phyloP scores from a whole-genome alignment of 345 rosid species.

The Citrus sp. region DNA sequence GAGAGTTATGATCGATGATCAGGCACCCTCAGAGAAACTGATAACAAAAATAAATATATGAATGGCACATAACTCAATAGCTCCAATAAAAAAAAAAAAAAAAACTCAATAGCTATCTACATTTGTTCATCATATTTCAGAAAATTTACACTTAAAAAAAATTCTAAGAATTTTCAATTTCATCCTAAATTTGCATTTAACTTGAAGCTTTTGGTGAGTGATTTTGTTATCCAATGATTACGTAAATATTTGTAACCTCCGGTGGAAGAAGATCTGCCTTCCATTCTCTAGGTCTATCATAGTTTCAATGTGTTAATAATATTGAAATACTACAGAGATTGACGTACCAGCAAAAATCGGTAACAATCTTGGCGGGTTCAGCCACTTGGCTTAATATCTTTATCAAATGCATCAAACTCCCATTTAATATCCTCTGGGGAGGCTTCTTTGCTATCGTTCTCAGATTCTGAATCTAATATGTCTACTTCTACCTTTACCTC shows the following conservation, averaged over 20 bases:
- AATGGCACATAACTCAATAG: not conserved
- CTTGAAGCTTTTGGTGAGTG: not conserved
- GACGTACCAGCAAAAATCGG: not conserved
- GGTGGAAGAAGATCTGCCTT: not conserved
- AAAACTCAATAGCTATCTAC: not conserved
- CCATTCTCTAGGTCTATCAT: not conserved
- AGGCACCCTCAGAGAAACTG: not conserved
- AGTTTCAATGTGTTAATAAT: not conserved
- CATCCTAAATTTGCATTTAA: not conserved
- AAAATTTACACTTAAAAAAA: constrained; percentile 3
- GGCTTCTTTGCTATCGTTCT: constrained; percentile 32
- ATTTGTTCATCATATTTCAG: not conserved
- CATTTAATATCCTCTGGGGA: constrained; percentile 66
- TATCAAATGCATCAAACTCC: constrained; percentile 70
- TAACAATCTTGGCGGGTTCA: constrained; percentile 19
- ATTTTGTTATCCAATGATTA: not conserved
- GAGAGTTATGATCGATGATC: not conserved
- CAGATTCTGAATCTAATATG: constrained; percentile 44
- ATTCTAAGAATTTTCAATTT: not conserved
- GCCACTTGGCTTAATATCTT: constrained; percentile 28
- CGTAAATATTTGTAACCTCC: not conserved
- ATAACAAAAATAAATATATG: not conserved
- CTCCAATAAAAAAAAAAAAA: too few species aligned
- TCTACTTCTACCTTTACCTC: constrained; percentile 27
- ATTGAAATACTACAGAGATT: not conserved